Conservation (phyloP, 2,329 filamentous ascomycete genomes). For the Botrytis deweyae region DNA sequence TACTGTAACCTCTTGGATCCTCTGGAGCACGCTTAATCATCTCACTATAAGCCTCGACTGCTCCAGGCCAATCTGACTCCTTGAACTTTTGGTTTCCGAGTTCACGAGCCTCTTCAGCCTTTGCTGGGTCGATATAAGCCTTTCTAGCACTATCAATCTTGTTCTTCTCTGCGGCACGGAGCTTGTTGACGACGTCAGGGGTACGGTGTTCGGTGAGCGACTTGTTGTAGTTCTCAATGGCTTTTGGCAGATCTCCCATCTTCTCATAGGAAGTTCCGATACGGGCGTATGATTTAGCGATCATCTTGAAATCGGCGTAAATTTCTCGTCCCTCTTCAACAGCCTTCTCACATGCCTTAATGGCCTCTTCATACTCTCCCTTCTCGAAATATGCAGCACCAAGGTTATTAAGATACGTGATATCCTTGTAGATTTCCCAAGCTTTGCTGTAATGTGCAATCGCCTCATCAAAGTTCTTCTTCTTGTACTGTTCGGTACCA, state of each 20-base stretch:
- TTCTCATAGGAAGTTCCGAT: constrained; percentile 95
- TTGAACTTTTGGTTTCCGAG: constrained; percentile 97
- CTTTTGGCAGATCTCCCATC: constrained; percentile 72
- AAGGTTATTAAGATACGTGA: constrained; percentile 96
- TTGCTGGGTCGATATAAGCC: constrained; percentile 83
- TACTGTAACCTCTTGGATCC: constrained; percentile 92
- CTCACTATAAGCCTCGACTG: constrained; percentile 90
- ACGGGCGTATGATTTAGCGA: constrained; percentile 96
- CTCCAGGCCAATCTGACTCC: constrained; percentile 90
- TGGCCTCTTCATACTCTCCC: constrained; percentile 84
- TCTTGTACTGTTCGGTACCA: constrained; percentile 96
- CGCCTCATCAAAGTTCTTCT: constrained; percentile 91
- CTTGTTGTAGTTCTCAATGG: constrained; percentile 87
- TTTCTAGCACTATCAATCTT: constrained; percentile 74
- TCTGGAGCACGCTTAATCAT: constrained; percentile 95
- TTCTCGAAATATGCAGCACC: constrained; percentile 95
- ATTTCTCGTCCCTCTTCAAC: constrained; percentile 86
- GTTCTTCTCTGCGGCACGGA: constrained; percentile 84
- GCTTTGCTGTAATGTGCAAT: constrained; percentile 94
- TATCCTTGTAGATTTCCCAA: constrained; percentile 93
- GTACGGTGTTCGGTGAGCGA: constrained; percentile 96
- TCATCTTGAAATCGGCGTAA: constrained; percentile 95
- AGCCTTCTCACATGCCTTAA: constrained; percentile 84
- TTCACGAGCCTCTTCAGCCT: constrained; percentile 93
- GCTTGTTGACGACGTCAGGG: constrained; percentile 88